Evolutionary conservation across 192 early-diverging fungal genomes (phyloP).

Genomic region (Dissophora ornata): DNA sequence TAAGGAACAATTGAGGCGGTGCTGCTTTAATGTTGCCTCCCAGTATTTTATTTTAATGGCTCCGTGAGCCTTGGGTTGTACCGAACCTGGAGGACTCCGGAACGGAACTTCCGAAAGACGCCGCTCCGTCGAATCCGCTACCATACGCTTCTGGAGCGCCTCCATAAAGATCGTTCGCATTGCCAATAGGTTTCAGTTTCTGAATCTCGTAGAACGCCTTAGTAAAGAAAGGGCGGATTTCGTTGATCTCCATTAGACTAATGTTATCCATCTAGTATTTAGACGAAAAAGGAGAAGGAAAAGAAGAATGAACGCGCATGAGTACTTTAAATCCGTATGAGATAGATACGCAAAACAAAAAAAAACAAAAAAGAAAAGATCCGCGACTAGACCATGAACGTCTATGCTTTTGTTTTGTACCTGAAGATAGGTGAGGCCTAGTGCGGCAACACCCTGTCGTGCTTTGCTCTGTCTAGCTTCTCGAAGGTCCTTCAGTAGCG

Average conservation of each 20-base stretch:
- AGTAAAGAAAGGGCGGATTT: slow-evolving; percentile 92
- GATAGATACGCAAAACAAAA: no score
- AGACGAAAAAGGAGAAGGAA: not conserved
- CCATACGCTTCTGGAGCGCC: not conserved
- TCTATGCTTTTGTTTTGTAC: slow-evolving; percentile 49
- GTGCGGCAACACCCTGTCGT: slow-evolving; percentile 69
- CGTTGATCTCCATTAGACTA: slow-evolving; percentile 88
- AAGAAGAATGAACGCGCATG: no score
- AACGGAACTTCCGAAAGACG: slow-evolving; percentile 4
- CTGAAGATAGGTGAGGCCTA: slow-evolving; percentile 78
- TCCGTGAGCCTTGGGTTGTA: slow-evolving; percentile 8
- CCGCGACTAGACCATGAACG: no score
- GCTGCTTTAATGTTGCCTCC: no score
- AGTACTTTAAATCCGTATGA: no score
- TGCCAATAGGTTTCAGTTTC: slow-evolving; percentile 48
- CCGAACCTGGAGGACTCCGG: slow-evolving; percentile 20
- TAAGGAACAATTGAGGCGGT: no score
- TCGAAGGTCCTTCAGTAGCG: slow-evolving; percentile 84
- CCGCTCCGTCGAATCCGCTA: slow-evolving; percentile 7
- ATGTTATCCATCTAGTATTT: slow-evolving; percentile 79
- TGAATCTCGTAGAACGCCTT: slow-evolving; percentile 80
- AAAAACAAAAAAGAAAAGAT: no score
- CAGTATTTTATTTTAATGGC: no score
- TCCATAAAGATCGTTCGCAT: slow-evolving; percentile 6
- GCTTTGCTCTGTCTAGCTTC: slow-evolving; percentile 88